These are phyloP conservation scores for Rhodotorula sp. DNA, from an alignment of 1,284 basidiomycete species.

Conservation along the genomic window DNA sequence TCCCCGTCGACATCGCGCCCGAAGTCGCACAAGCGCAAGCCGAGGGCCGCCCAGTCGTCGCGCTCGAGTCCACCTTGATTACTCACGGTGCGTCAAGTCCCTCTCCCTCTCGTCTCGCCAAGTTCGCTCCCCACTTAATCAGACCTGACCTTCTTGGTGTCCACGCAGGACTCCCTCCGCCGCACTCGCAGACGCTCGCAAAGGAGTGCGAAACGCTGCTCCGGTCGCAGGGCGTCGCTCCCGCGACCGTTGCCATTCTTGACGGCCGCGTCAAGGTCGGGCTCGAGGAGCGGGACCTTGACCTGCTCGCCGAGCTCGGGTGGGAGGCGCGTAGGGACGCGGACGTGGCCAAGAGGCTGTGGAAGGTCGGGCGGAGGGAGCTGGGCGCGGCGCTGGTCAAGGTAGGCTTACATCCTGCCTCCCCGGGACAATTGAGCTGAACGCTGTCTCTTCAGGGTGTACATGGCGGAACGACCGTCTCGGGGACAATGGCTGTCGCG, in stretches of 20 bases:
- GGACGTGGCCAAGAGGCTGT: constrained; percentile 45
- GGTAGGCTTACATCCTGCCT: not conserved
- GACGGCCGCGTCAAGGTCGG: constrained; percentile 85
- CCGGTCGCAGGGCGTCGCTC: constrained; percentile 71
- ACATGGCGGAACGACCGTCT: constrained; percentile 89
- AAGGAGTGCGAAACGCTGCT: constrained; percentile 65
- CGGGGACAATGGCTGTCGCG: constrained; percentile 80
- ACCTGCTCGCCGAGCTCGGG: constrained; percentile 64
- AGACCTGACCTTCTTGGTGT: not conserved
- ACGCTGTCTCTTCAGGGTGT: constrained; percentile 19
- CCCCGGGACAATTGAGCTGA: not conserved
- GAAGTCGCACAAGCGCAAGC: constrained; percentile 32
- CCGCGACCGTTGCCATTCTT: constrained; percentile 88
- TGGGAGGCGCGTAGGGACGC: constrained; percentile 37
- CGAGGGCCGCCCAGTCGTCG: constrained; percentile 32
- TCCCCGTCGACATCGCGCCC: constrained; percentile 34
- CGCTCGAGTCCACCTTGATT: constrained; percentile 38
- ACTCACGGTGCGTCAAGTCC: constrained; percentile 36
- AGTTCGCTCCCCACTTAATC: too few species aligned
- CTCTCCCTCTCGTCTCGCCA: too few species aligned
- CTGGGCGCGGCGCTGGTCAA: constrained; percentile 61
- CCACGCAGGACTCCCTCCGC: constrained; percentile 38
- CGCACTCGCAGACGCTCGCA: constrained; percentile 32
- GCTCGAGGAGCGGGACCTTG: constrained; percentile 66
- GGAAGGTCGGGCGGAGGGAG: constrained; percentile 85